phyloP scores from a whole-genome alignment of 768 basidiomycete species.

The Pisolithus orientalis region DNA sequence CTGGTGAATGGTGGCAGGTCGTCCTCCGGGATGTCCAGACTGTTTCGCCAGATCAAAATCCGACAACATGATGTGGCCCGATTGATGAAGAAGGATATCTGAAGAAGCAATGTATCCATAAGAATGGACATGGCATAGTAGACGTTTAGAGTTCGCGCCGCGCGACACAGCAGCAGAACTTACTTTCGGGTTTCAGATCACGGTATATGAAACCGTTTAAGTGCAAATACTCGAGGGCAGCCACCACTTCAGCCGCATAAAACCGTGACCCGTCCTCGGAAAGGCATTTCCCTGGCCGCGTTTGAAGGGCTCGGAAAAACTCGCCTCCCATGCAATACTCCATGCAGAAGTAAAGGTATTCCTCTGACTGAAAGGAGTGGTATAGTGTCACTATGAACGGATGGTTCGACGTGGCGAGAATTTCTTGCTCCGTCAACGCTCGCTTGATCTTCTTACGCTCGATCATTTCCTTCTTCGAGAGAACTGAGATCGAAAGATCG shows the following conservation, averaged over 20 bases:
- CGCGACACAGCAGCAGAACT: conserved; percentile 28
- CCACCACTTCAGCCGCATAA: conserved; percentile 97
- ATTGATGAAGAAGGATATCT: conserved; percentile 97
- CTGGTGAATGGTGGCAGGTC: conserved; percentile 81
- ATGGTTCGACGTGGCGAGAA: conserved; percentile 96
- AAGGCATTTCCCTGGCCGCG: conserved; percentile 93
- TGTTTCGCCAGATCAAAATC: conserved; percentile 99
- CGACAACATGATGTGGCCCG: conserved; percentile 98
- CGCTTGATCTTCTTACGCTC: conserved; percentile 99
- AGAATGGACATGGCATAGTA: conserved; percentile 8
- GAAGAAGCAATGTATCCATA: conserved; percentile 7
- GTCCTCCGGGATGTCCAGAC: conserved; percentile 76
- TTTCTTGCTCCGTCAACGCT: conserved; percentile 97
- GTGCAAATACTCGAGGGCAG: conserved; percentile 96
- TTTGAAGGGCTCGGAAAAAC: conserved; percentile 97
- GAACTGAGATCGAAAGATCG: conserved; percentile 54
- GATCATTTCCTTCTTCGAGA: conserved; percentile 99
- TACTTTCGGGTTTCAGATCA: conserved; percentile 99
- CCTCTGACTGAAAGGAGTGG: conserved; percentile 98
- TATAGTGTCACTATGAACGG: conserved; percentile 99
- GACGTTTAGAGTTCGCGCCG: background rate
- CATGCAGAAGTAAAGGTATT: conserved; percentile 98
- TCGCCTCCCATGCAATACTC: conserved; percentile 99
- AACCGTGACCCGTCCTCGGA: conserved; percentile 93
- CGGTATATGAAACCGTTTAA: conserved; percentile 99